Evolutionary conservation across 208 protist species (phyloP).

Genomic region (Leishmania turanica): DNA sequence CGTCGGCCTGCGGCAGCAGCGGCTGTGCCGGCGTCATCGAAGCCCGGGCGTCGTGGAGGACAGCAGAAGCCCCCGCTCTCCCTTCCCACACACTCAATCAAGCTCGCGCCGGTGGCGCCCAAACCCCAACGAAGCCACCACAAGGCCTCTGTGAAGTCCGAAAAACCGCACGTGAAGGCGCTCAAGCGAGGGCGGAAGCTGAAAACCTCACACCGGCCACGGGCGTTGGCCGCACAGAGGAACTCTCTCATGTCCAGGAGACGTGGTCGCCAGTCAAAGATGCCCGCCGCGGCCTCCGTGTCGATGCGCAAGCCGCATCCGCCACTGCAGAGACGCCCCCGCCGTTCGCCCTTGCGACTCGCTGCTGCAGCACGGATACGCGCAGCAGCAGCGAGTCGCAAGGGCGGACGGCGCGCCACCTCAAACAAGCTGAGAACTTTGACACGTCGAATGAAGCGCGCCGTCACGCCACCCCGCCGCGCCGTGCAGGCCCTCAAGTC

Average conservation of each 20-base stretch:
- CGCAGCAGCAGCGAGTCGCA: slow-evolving; percentile 4
- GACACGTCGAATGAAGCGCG: not conserved
- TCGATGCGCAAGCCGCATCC: not conserved
- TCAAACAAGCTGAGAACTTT: not conserved
- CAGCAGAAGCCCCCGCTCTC: not conserved
- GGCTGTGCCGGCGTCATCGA: slow-evolving; percentile 1
- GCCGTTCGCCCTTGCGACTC: not conserved
- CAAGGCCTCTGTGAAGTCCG: not conserved
- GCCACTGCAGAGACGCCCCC: not conserved
- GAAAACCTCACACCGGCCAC: not conserved
- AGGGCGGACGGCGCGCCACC: not conserved
- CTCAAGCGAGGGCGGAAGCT: not conserved
- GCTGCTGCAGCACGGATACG: slow-evolving; percentile 12
- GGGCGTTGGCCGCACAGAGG: not conserved
- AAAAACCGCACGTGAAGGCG: not conserved
- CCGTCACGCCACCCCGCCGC: not conserved
- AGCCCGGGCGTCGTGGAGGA: not conserved
- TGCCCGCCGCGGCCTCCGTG: not conserved
- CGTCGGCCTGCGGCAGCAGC: not conserved
- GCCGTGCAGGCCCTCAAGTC: too few species aligned
- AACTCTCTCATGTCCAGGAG: not conserved
- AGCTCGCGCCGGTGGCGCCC: not conserved
- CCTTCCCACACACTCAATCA: not conserved
- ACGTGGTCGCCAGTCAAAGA: not conserved
- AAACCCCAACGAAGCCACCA: not conserved